Evolutionary conservation across 176 grass and related monocot genomes (phyloP).

Genomic region (Secale cereale): DNA sequence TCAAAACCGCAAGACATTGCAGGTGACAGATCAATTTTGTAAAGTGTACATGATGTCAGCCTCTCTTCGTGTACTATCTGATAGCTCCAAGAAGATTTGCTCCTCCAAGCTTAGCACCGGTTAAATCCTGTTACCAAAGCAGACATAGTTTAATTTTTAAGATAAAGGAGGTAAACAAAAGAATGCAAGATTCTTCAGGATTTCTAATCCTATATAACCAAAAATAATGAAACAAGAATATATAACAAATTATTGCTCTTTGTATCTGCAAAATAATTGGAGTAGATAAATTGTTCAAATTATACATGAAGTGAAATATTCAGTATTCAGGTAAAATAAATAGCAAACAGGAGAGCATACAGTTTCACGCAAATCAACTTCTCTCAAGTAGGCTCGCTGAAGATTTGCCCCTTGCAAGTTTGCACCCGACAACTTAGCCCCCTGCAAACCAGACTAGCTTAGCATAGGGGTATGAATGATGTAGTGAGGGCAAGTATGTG

Average conservation of each 20-base stretch:
- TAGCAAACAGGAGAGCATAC: slow-evolving; percentile 43
- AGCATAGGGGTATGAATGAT: background rate
- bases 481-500: background rate
- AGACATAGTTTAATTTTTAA: background rate
- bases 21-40: background rate
- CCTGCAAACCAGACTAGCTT: slow-evolving; percentile 47
- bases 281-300: background rate
- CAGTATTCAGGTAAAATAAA: background rate
- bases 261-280: background rate
- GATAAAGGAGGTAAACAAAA: slow-evolving; percentile 2
- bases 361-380: slow-evolving; percentile 92
- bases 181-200: background rate
- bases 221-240: no score
- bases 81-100: slow-evolving; percentile 90
- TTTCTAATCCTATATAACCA: background rate
- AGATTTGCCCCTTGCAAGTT: slow-evolving; percentile 92
- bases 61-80: slow-evolving; percentile 39
- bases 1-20: background rate
- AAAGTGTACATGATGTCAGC: slow-evolving; percentile 12
- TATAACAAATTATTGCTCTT: background rate
- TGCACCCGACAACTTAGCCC: slow-evolving; percentile 73
- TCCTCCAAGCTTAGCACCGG: slow-evolving; percentile 83
- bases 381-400: slow-evolving; percentile 88
- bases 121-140: slow-evolving; percentile 58
- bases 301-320: background rate